Conservation (phyloP, 176 grass and related monocot genomes). For the Triticum turgidum region DNA sequence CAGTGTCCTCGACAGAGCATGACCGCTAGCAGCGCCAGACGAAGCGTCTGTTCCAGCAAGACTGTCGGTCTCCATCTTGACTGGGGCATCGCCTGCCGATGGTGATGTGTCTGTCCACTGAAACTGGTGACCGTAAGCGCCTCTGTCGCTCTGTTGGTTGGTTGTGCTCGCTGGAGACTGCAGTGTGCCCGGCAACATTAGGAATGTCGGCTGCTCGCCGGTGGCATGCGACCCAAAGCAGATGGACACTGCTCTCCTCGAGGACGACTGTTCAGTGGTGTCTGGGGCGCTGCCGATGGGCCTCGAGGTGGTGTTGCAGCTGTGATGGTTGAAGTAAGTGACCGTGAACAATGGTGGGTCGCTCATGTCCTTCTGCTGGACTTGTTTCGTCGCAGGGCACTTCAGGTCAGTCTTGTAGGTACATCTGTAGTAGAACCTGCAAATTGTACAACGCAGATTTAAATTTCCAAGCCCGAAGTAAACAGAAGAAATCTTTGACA, state of each 20-base stretch:
- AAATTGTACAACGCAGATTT: not conserved
- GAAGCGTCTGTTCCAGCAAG: not conserved
- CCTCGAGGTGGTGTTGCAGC: slow-evolving; percentile 40
- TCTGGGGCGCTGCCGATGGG: not conserved
- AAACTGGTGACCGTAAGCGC: not conserved
- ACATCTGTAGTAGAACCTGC: slow-evolving; percentile 68
- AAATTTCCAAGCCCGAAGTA: not conserved
- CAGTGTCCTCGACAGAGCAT: slow-evolving; percentile 40
- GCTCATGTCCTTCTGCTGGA: slow-evolving; percentile 50
- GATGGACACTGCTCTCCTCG: slow-evolving; percentile 25
- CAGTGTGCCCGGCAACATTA: not conserved
- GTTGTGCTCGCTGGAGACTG: slow-evolving; percentile 6
- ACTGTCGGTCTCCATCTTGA: slow-evolving; percentile 30
- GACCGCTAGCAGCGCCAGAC: not conserved
- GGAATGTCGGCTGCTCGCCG: slow-evolving; percentile 7
- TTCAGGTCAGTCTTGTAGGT: slow-evolving; percentile 63
- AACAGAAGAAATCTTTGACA: not conserved
- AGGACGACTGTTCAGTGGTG: not conserved
- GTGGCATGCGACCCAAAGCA: slow-evolving; percentile 17
- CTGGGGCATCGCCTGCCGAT: not conserved
- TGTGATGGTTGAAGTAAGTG: slow-evolving; percentile 57
- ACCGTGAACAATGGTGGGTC: slow-evolving; percentile 45
- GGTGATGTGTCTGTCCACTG: slow-evolving; percentile 19
- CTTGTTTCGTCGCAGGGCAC: slow-evolving; percentile 58
- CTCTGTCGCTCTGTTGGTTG: slow-evolving; percentile 19